Base-by-base conservation (phyloP, 208 protist genomes). In the Acanthamoeba healyi region DNA sequence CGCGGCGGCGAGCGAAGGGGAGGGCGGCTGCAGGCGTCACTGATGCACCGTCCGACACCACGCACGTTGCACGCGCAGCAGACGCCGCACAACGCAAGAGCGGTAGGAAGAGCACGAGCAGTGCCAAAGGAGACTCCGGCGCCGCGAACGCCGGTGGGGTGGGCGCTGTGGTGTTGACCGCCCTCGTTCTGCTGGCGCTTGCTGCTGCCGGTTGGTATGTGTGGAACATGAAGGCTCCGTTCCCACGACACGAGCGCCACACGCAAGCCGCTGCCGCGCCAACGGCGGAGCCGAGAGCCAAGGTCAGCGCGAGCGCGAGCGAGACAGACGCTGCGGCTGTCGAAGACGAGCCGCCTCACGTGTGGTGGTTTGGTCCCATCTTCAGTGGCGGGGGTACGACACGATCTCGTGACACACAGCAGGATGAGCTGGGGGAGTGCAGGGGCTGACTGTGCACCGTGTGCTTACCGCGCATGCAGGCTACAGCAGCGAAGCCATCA, bases 401-500 rank as follows among this genome's bases (percentile, higher is more conserved):
- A 3, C 22, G n/a, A n/a, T n/a, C n/a, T n/a, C n/a, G n/a, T n/a
- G n/a, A n/a, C n/a, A n/a, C n/a, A n/a, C n/a, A n/a, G n/a, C n/a
- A n/a, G n/a, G n/a, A n/a, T n/a, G n/a, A n/a, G n/a, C n/a, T n/a
- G n/a, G n/a, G n/a, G n/a, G n/a, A n/a, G n/a, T n/a, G n/a, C n/a
- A n/a, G n/a, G n/a, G n/a, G n/a, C n/a, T n/a, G n/a, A n/a, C n/a
- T n/a, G n/a, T 56, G 32, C 44, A 24, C 12, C 34, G 38, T 49
- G 34, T 26, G 10, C 22, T 7, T 29, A 61, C 56, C 40, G 2
- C 34, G 12, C 32, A 9, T 61, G 40, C 10, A 91, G 84, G 84
- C 42, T 93, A 93, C 88, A 56, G 63, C 46, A 93, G 88, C 32
- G 88, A 93, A 65, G 88, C 88, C n/a, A 54, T 93, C 63, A 82